Conservation (phyloP, 495 filamentous ascomycete genomes). For the Xylaria castorea region DNA sequence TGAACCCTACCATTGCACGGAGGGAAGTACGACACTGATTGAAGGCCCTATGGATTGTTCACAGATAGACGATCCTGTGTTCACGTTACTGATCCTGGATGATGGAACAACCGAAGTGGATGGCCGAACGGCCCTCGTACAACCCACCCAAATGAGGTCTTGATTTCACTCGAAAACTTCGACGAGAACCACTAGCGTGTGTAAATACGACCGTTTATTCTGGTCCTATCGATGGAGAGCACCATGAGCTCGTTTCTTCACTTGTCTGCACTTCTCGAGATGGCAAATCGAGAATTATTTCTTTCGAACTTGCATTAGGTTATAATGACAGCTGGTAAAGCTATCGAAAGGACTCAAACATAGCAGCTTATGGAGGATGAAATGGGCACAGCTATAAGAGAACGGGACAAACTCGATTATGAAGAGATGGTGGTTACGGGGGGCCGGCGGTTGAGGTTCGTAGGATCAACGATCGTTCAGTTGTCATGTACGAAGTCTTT, state of each 20-base stretch:
- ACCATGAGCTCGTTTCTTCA: background rate
- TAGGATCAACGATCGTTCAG: background rate
- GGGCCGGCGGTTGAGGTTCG: background rate
- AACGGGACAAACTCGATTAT: background rate
- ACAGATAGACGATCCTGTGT: background rate
- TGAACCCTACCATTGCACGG: constrained; percentile 40
- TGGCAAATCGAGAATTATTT: background rate
- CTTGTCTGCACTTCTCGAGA: background rate
- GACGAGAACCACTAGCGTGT: background rate
- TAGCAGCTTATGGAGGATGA: background rate
- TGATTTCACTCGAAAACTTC: background rate
- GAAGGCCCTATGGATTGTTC: background rate
- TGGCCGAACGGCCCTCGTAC: background rate
- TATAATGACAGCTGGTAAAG: background rate
- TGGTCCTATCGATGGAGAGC: background rate
- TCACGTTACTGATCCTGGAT: background rate
- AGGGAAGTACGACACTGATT: background rate
- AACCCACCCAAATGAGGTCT: background rate
- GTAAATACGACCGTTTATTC: background rate
- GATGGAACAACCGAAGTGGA: background rate
- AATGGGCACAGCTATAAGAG: background rate
- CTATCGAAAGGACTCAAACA: background rate
- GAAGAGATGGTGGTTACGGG: background rate
- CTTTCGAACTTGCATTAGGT: background rate
- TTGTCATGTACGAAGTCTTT: background rate